A percentile compares a stretch with the other conserved stretches of the same genome.
phyloP scores from a whole-genome alignment of 305 asterid genomes.

The Withania somnifera region DNA sequence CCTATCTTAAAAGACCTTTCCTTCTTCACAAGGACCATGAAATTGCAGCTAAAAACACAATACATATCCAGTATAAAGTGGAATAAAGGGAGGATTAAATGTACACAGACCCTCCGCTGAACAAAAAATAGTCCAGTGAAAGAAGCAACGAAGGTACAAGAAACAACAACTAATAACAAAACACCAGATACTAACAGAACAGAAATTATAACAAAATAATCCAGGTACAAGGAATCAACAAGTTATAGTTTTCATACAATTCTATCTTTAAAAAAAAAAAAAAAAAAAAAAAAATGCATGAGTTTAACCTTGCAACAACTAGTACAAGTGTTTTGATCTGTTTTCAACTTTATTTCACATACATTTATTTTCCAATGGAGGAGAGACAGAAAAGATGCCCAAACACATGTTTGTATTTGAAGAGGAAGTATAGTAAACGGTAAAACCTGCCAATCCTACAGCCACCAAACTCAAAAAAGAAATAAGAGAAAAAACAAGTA shows the following conservation, averaged over 20 bases:
- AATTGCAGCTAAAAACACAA: neutral
- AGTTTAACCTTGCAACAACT: too few species aligned
- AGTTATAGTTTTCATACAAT: neutral
- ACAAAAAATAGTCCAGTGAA: too few species aligned
- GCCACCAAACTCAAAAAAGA: neutral
- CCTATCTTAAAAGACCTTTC: neutral
- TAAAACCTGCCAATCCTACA: neutral
- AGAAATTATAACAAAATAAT: too few species aligned
- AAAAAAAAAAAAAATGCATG: neutral
- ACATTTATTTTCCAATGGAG: neutral
- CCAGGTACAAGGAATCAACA: neutral
- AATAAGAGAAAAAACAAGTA: neutral
- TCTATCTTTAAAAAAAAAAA: neutral
- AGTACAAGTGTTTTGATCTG: too few species aligned
- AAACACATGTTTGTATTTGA: neutral
- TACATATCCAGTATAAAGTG: too few species aligned
- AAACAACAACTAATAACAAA: too few species aligned
- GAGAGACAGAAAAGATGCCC: neutral
- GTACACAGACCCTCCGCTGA: too few species aligned
- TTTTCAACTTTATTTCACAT: neutral
- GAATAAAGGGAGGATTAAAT: too few species aligned
- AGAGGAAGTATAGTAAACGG: neutral
- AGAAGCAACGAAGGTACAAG: too few species aligned
- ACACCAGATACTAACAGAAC: too few species aligned
- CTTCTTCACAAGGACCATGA: neutral